Percentiles rank a stretch among this genome's conserved stretches.
Evolutionary conservation across 2,329 filamentous ascomycete species (phyloP).

Genomic region (Diaporthe helianthi): DNA sequence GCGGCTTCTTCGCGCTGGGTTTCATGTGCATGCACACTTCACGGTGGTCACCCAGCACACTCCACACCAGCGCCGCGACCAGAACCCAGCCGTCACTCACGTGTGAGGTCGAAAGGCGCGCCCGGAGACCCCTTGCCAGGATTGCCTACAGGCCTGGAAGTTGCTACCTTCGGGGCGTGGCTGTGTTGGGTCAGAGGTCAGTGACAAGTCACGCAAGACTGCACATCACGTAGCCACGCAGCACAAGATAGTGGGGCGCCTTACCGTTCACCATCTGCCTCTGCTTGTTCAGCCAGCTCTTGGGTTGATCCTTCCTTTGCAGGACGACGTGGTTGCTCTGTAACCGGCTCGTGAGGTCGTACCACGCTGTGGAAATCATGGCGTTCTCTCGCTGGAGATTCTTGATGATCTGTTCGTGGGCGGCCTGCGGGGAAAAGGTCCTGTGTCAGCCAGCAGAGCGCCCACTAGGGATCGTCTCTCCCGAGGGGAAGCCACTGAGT

Average conservation of each 20-base stretch:
- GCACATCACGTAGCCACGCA: not conserved
- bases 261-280: slow-evolving; percentile 71
- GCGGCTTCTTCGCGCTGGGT: not conserved
- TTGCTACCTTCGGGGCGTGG: slow-evolving; percentile 55
- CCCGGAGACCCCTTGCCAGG: slow-evolving; percentile 26
- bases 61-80: not conserved
- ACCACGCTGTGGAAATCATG: slow-evolving; percentile 85
- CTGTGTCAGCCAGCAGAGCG: slow-evolving; percentile 28
- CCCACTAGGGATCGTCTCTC: slow-evolving; percentile 23
- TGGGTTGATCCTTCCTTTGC: slow-evolving; percentile 76
- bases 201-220: not conserved
- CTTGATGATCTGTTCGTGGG: slow-evolving; percentile 63
- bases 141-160: slow-evolving; percentile 41
- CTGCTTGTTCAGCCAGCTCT: slow-evolving; percentile 87
- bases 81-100: not conserved
- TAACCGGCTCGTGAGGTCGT: slow-evolving; percentile 78
- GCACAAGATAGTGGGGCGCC: slow-evolving; percentile 28
- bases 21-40: not conserved
- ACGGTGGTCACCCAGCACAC: slow-evolving; percentile 3
- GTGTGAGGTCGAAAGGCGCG: not conserved
- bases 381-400: slow-evolving; percentile 80
- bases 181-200: slow-evolving; percentile 40
- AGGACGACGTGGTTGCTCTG: slow-evolving; percentile 85
- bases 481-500: slow-evolving; percentile 15
- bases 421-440: slow-evolving; percentile 47